Conservation (phyloP, 495 filamentous ascomycete species). For the Penicillium cataractarum region DNA sequence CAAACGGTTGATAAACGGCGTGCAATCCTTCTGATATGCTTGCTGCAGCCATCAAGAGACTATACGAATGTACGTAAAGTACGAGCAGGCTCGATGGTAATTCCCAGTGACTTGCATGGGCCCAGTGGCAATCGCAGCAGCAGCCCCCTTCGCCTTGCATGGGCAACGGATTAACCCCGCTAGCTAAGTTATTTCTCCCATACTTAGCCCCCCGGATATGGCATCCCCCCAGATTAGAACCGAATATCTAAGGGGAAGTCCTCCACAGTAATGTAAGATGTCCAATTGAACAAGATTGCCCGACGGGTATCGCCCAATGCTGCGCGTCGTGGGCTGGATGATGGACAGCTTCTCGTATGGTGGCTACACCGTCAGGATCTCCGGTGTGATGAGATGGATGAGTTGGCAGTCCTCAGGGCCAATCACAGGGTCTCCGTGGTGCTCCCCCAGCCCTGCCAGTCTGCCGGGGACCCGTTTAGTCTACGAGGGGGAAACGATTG, state of each 20-base stretch:
- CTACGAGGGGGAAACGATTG: neutral
- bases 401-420: constrained; percentile 34
- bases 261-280: neutral
- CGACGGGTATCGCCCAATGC: neutral
- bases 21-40: neutral
- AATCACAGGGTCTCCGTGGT: constrained; percentile 25
- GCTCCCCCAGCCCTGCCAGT: neutral
- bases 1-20: neutral
- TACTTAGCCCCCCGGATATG: no score
- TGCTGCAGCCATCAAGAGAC: neutral
- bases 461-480: neutral
- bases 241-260: neutral
- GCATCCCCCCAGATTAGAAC: neutral
- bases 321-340: neutral
- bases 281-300: neutral
- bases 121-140: constrained; percentile 4
- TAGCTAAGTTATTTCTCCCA: no score
- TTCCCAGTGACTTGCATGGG: constrained; percentile 15
- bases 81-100: constrained; percentile 21
- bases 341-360: neutral
- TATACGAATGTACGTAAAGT: constrained; percentile 1
- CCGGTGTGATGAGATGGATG: constrained; percentile 31
- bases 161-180: neutral
- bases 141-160: constrained; percentile 16
- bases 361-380: neutral